A percentile compares a stretch with the other conserved stretches of the same genome.
phyloP scores from a whole-genome alignment of 2,329 filamentous ascomycete genomes.

The Aquanectria penicillioides region DNA sequence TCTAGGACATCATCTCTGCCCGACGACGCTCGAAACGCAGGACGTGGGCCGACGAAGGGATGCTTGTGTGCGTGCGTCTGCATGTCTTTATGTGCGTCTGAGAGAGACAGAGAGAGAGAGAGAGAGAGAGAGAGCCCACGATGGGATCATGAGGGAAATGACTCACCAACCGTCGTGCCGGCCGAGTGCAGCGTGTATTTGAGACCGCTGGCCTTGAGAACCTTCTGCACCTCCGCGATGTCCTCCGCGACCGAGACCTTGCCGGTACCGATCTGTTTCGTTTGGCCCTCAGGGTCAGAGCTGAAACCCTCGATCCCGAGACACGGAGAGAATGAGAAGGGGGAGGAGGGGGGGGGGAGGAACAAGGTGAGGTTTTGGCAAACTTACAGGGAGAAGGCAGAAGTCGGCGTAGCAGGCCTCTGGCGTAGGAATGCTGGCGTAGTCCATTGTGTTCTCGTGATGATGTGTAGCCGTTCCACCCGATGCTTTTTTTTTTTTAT shows the following conservation, averaged over 20 bases:
- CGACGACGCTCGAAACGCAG: no score
- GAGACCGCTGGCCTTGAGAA: slow-evolving; percentile 83
- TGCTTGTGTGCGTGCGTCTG: no score
- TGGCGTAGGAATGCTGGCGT: slow-evolving; percentile 70
- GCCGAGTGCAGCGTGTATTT: slow-evolving; percentile 92
- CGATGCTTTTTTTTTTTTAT: not conserved
- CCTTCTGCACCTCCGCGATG: slow-evolving; percentile 86
- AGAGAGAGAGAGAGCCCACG: not conserved
- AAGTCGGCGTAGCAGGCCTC: slow-evolving; percentile 86
- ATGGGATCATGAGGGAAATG: slow-evolving; percentile 27
- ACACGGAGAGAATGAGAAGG: not conserved
- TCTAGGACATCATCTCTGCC: no score
- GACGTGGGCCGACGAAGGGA: no score
- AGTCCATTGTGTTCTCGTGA: slow-evolving; percentile 52
- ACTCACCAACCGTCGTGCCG: slow-evolving; percentile 88
- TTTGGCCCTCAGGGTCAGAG: no score
- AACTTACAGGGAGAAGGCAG: slow-evolving; percentile 83
- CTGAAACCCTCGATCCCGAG: no score
- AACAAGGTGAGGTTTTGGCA: no score
- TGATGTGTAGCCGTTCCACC: not conserved
- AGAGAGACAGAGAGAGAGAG: not conserved
- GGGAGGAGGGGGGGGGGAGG: no score
- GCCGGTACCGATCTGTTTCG: slow-evolving; percentile 82
- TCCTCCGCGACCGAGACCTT: slow-evolving; percentile 81
- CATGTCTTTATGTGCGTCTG: no score